Evolutionary conservation across 1,139 yeast species (phyloP).

Genomic region (Arxiozyma bovina): DNA sequence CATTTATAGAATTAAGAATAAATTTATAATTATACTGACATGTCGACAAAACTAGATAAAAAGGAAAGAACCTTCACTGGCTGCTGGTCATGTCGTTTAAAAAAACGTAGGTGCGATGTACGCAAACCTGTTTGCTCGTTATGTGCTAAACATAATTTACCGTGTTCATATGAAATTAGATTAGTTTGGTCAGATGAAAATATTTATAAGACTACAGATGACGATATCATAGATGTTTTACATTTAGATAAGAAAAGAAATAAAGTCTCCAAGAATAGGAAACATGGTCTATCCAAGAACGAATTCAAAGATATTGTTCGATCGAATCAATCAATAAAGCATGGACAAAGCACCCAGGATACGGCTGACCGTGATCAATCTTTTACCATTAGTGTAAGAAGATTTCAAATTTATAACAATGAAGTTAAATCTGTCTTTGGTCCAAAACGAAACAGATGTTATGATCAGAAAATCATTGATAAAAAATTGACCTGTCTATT

Average conservation of each 20-base stretch:
- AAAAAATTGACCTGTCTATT: slow-evolving; percentile 14
- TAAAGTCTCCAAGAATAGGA: background rate
- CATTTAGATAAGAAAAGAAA: background rate
- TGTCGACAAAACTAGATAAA: background rate
- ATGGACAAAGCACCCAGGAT: background rate
- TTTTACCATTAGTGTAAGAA: slow-evolving; percentile 26
- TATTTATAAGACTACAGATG: slow-evolving; percentile 9
- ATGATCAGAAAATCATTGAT: slow-evolving; percentile 20
- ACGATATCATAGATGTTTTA: background rate
- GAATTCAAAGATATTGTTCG: slow-evolving; percentile 8
- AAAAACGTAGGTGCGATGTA: slow-evolving; percentile 27
- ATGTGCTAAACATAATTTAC: slow-evolving; percentile 19
- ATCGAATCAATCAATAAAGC: background rate
- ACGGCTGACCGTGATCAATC: slow-evolving; percentile 2
- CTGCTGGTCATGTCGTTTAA: slow-evolving; percentile 29
- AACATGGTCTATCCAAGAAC: slow-evolving; percentile 7
- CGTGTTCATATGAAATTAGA: slow-evolving; percentile 26
- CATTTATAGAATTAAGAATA: no score
- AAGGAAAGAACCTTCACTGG: slow-evolving; percentile 24
- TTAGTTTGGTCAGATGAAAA: slow-evolving; percentile 25
- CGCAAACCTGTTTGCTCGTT: slow-evolving; percentile 20
- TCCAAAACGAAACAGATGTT: slow-evolving; percentile 6
- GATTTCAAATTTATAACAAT: slow-evolving; percentile 27
- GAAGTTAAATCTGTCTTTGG: slow-evolving; percentile 21
- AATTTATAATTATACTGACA: no score